Evolutionary conservation across 495 filamentous ascomycete genomes (phyloP).

Genomic region (Evernia prunastri): DNA sequence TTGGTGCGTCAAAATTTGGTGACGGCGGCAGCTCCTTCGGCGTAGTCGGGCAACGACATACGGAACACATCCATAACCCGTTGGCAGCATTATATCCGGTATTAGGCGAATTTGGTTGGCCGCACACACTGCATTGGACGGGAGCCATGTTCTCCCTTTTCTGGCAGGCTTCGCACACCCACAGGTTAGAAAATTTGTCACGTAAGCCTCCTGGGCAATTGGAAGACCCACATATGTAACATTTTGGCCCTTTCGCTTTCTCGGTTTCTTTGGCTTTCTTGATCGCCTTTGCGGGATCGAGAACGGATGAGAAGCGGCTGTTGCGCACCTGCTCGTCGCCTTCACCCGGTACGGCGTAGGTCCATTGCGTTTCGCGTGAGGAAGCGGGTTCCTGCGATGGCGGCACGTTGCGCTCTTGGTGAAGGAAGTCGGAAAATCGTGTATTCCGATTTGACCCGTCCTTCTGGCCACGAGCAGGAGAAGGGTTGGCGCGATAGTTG

Average conservation of each 20-base stretch:
- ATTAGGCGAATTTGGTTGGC: constrained; percentile 1
- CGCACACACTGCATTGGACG: constrained; percentile 2
- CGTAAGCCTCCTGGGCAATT: not conserved
- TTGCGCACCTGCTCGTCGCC: not conserved
- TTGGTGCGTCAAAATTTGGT: not conserved
- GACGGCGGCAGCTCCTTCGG: constrained; percentile 16
- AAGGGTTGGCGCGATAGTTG: not conserved
- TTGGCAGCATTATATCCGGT: not conserved
- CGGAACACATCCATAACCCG: constrained; percentile 12
- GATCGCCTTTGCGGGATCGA: not conserved
- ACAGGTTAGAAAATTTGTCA: not conserved
- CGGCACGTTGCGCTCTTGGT: not conserved
- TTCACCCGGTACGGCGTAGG: not conserved
- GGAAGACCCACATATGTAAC: not conserved
- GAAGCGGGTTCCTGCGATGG: not conserved
- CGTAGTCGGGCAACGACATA: constrained; percentile 2
- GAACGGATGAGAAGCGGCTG: not conserved
- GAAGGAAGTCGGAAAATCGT: constrained; percentile 8
- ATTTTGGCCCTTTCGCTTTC: not conserved
- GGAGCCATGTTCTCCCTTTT: not conserved
- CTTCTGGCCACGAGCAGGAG: not conserved
- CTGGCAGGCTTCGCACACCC: not conserved
- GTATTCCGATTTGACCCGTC: constrained; percentile 1
- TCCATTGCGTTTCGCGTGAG: constrained; percentile 2
- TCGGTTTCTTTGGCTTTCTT: constrained; percentile 1